Base-by-base conservation (phyloP, 2,329 filamentous ascomycete genomes). In the Xenoacremonium recifei region DNA sequence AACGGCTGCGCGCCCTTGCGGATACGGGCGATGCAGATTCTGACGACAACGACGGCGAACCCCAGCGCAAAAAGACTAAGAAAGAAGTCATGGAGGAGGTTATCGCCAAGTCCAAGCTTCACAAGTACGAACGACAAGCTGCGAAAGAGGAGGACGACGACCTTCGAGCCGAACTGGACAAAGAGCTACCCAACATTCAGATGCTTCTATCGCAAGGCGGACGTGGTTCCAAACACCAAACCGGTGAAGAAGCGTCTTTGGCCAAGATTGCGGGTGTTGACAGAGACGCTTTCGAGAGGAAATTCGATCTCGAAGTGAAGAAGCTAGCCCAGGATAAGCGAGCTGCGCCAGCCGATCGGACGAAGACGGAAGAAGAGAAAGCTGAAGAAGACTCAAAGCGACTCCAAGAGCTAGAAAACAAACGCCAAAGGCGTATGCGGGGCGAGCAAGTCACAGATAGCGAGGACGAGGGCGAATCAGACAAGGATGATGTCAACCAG, bases 1-100 rank as follows among this genome's bases (percentile, higher is more conserved):
- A 84, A 66, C 74, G 80, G 13, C 59, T 81, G 40, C 78, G 81
- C 38, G 58, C 60, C 21, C 54, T 72, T 19, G 62, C 62, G 20
- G 66, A 72, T 21, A 75, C 69, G 1, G 70, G 73, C 37, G 75
- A 71, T 3, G 71, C 67, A n/a, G 75, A 71, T 3, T 71, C 68
- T 4, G 72, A 72, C 5, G 73, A 72, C 1, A 70, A 69, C 5
- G 73, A 75, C 25, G 74, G 74, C 16, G 71, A 84, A 49, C 90
- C 89, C 0, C 86, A 92, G 56, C 79, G 85, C 45, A 96, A 96
- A 66, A 99, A 96, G 72, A 85, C 85, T 3, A 97, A 96, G 69
- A 87, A 93, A 40, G 93, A 99, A 66, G 88, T 99, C 37, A 96
- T 97, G 89, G 87, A 96, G 59, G 95, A 99, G 66, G 78, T 99